Percentiles rank a stretch among this genome's conserved stretches.
These are phyloP conservation scores for Beta lomatogona DNA, from an alignment of 179 eudicot species.

Conservation along the genomic window DNA sequence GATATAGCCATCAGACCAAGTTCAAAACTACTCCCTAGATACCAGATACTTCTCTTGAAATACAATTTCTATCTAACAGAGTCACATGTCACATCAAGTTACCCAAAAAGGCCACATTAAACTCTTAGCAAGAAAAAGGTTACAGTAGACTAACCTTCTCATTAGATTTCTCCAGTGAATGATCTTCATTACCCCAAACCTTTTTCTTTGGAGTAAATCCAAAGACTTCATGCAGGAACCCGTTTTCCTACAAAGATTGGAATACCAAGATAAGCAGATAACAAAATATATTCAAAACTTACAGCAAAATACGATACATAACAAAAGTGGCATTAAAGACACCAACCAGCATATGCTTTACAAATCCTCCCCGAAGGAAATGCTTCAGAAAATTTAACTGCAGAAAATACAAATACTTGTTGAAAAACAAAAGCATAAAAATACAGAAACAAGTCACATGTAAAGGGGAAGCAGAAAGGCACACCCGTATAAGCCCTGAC, in stretches of 20 bases:
- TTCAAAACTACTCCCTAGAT: neutral
- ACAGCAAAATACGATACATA: neutral
- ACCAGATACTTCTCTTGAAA: neutral
- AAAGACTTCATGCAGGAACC: slow-evolving; percentile 81
- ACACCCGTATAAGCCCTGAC: slow-evolving; percentile 80
- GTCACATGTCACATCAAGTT: neutral
- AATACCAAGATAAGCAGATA: neutral
- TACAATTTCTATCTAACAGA: too few species aligned
- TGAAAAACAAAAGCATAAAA: neutral
- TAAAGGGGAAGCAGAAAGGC: neutral
- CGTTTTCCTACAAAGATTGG: slow-evolving; percentile 60
- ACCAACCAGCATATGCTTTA: slow-evolving; percentile 90
- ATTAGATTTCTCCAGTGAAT: slow-evolving; percentile 34
- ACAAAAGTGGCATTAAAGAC: neutral
- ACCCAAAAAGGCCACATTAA: neutral
- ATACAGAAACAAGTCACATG: neutral
- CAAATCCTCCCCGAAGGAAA: slow-evolving; percentile 87
- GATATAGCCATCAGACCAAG: too few species aligned
- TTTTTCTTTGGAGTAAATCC: slow-evolving; percentile 75
- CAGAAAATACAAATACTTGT: neutral
- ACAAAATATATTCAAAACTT: neutral
- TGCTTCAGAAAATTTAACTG: slow-evolving; percentile 89
- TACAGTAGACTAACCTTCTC: slow-evolving; percentile 60
- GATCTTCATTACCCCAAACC: slow-evolving; percentile 39
- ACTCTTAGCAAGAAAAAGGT: neutral